Percentiles rank a stretch among this genome's conserved stretches.
Conservation (phyloP, 1,284 basidiomycete species). For the Rhodotorula glutinis region DNA sequence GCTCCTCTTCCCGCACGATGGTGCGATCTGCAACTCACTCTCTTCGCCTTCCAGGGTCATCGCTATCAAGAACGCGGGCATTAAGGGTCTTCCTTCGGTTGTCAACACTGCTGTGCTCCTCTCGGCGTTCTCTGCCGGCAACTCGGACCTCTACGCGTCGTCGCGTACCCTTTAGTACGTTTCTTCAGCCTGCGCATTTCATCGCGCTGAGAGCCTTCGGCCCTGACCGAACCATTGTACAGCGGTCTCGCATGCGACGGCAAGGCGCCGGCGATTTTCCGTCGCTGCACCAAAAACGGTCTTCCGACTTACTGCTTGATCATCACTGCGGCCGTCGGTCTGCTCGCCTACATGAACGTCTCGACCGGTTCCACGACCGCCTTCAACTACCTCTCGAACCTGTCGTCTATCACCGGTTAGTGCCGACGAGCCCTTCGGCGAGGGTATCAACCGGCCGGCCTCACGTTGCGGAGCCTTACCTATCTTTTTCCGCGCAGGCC, state of each 20-base stretch:
- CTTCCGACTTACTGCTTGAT: slow-evolving; percentile 66
- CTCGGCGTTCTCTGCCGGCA: slow-evolving; percentile 79
- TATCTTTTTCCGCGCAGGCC: slow-evolving; percentile 41
- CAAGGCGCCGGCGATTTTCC: slow-evolving; percentile 62
- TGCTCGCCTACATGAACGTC: slow-evolving; percentile 55
- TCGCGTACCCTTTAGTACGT: slow-evolving; percentile 69
- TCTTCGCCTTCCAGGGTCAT: slow-evolving; percentile 50
- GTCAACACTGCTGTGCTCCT: slow-evolving; percentile 65
- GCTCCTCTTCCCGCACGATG: background rate
- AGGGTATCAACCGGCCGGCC: too few relatives aligned
- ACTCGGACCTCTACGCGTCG: slow-evolving; percentile 69
- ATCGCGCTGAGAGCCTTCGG: too few relatives aligned
- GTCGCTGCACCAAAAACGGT: slow-evolving; percentile 68
- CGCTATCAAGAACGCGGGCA: slow-evolving; percentile 55
- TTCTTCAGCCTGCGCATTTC: too few relatives aligned
- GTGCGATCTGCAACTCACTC: background rate
- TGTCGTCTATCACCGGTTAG: background rate
- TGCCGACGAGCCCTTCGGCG: too few relatives aligned
- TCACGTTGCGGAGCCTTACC: too few relatives aligned
- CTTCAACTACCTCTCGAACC: slow-evolving; percentile 44
- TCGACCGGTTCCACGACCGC: slow-evolving; percentile 44
- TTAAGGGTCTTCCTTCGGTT: slow-evolving; percentile 58
- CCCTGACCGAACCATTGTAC: background rate
- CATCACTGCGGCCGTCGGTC: slow-evolving; percentile 54
- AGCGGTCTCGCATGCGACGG: slow-evolving; percentile 66